Evolutionary conservation across 1,284 basidiomycete genomes (phyloP), one percentile per base, ranked within the genome.

Genomic region (Rhodotorula sp.): DNA sequence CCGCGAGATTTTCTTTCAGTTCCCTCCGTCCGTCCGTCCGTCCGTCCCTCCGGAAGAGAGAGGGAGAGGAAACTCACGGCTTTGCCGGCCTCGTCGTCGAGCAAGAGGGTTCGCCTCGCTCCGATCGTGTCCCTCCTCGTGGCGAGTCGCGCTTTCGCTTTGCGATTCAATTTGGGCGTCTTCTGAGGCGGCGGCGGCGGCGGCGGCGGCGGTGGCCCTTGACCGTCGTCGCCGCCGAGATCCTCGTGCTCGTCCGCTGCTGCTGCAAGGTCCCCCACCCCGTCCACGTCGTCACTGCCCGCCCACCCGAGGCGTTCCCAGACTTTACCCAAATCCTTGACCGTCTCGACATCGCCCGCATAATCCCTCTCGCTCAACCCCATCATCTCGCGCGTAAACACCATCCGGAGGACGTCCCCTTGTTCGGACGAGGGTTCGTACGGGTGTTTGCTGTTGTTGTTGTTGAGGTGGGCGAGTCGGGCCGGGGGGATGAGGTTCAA

Each of bases 61-160:
- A n/a, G 10, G 21, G 28, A 38, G n/a, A 43, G n/a, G 0, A 0
- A 5, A 62, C 71, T 45, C n/a, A 75, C 73, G 14, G 64, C 71
- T 45, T 72, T 71, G 49, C 60, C 52, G 21, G 62, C 58, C 59
- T 73, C 74, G 34, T 75, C 74, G 38, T 75, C 74, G 5, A 75
- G 52, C 45, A 75, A 47, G 23, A 75, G 50, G 4, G 69, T 75
- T 43, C 74, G 47, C 56, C 28, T 49, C 18, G 71, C 67, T 15
- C 71, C 71, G 5, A 47, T 48, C 52, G 55, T 38, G 38, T 67
- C 67, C 15, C 61, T 38, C 59, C 14, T 28, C 7, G 28, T 48
- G 18, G 28, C 38, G 1, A 38, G 4, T n/a, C 60, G 60, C 12
- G 18, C 21, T n/a, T 62, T 62, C 19, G 60, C 60, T 23, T 62